Conservation (phyloP, 495 filamentous ascomycete species). For the Recurvomyces mirabilis region DNA sequence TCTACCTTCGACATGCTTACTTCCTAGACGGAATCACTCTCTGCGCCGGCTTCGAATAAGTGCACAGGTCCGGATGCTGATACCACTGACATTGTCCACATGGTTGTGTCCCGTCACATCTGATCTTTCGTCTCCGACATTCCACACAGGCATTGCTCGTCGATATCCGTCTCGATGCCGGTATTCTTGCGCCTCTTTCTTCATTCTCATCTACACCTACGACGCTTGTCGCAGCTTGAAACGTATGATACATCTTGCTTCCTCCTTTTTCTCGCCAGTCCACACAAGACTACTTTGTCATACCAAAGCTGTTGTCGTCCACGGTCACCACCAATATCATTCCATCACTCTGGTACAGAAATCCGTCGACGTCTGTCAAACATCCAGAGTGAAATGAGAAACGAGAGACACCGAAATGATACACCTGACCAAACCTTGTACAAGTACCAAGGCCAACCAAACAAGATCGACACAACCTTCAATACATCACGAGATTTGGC, state of each 20-base stretch:
- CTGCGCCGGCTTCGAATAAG: constrained; percentile 30
- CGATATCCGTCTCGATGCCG: constrained; percentile 9
- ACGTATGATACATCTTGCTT: constrained; percentile 21
- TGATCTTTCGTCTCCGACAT: constrained; percentile 20
- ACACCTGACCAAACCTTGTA: too few relatives aligned
- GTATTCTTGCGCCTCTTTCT: not conserved
- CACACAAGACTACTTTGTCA: too few relatives aligned
- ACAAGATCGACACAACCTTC: too few relatives aligned
- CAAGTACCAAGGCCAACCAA: too few relatives aligned
- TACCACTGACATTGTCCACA: constrained; percentile 25
- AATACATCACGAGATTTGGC: too few relatives aligned
- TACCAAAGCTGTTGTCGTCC: too few relatives aligned
- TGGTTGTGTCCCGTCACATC: constrained; percentile 15
- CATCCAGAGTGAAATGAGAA: too few relatives aligned
- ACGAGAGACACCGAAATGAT: too few relatives aligned
- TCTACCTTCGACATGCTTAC: constrained; percentile 19
- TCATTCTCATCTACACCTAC: not conserved
- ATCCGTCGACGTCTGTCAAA: too few relatives aligned
- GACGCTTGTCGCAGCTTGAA: constrained; percentile 5
- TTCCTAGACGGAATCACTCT: constrained; percentile 28
- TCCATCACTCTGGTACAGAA: too few relatives aligned
- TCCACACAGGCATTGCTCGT: constrained; percentile 18
- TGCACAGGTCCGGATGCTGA: constrained; percentile 29
- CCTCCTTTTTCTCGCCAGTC: too few relatives aligned
- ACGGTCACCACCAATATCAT: too few relatives aligned